phyloP scores from a whole-genome alignment of 2,329 filamentous ascomycete species.

The Botryotinia narcissicola region DNA sequence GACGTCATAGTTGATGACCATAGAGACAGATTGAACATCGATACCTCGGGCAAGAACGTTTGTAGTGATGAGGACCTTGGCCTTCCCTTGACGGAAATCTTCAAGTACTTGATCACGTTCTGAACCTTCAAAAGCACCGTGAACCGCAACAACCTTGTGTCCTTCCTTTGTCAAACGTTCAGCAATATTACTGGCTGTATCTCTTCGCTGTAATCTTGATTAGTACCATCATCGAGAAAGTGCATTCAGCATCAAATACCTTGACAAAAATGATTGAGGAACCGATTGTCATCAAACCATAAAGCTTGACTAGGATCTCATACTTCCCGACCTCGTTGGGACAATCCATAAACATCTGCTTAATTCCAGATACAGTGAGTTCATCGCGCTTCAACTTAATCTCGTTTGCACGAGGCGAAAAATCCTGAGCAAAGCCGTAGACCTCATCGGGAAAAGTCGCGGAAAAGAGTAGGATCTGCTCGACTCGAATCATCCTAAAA shows the following conservation, averaged over 20 bases:
- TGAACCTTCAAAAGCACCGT: constrained; percentile 79
- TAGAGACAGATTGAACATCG: constrained; percentile 87
- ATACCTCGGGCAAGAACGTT: constrained; percentile 96
- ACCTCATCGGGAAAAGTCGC: constrained; percentile 93
- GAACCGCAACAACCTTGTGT: constrained; percentile 86
- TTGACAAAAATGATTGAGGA: constrained; percentile 98
- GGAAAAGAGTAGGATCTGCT: constrained; percentile 94
- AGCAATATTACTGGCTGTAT: constrained; percentile 82
- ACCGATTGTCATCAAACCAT: constrained; percentile 92
- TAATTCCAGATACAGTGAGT: constrained; percentile 94
- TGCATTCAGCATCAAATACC: constrained; percentile 48
- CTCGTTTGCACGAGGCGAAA: constrained; percentile 81
- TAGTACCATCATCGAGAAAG: not conserved
- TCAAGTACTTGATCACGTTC: constrained; percentile 83
- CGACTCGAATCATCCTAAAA: constrained; percentile 62
- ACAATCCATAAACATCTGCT: constrained; percentile 97
- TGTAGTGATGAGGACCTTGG: constrained; percentile 96
- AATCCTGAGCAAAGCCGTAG: constrained; percentile 76
- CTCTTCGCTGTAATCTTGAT: constrained; percentile 62
- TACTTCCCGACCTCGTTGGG: constrained; percentile 81
- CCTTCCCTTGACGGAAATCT: constrained; percentile 78
- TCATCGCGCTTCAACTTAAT: constrained; percentile 88
- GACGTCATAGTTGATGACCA: constrained; percentile 97
- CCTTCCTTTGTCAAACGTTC: constrained; percentile 82
- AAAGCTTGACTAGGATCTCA: constrained; percentile 83